phyloP scores from a whole-genome alignment of 768 basidiomycete species.

The Suillus clintonianus region DNA sequence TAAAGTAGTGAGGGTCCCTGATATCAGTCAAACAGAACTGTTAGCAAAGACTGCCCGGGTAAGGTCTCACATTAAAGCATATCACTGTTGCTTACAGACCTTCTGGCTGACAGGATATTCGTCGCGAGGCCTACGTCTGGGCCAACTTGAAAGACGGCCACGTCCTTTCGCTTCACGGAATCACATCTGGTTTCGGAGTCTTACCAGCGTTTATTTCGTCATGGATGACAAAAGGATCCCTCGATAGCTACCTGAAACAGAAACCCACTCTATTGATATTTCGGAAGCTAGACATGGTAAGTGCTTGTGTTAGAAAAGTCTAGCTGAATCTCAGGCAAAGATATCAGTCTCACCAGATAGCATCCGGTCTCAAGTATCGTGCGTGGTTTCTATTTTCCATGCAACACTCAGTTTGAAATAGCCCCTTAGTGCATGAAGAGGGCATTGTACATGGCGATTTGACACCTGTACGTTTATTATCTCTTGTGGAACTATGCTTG shows the following conservation, averaged over 20 bases:
- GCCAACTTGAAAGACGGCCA: conserved; percentile 28
- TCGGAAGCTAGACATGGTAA: conserved; percentile 19
- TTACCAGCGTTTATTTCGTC: conserved; percentile 35
- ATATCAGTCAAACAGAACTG: neutral
- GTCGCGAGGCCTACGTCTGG: conserved; percentile 34
- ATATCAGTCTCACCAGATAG: conserved; percentile 24
- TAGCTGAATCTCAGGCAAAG: neutral
- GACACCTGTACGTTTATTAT: conserved; percentile 30
- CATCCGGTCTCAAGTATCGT: conserved; percentile 26
- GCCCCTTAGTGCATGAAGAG: conserved; percentile 17
- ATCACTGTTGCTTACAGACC: neutral
- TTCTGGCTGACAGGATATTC: conserved; percentile 18
- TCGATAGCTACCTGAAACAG: conserved; percentile 29
- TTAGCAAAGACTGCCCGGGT: neutral
- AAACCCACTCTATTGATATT: conserved; percentile 9
- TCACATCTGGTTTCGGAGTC: conserved; percentile 25
- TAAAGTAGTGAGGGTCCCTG: neutral
- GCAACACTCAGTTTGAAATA: neutral
- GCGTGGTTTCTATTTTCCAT: neutral
- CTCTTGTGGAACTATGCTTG: neutral
- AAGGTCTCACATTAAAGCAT: neutral
- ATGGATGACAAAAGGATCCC: conserved; percentile 33
- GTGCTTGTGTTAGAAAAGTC: neutral
- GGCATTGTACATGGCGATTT: conserved; percentile 41
- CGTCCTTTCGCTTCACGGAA: conserved; percentile 31